Evolutionary conservation across 441 rosid genomes (phyloP).

Genomic region (Euphorbia celastroides): DNA sequence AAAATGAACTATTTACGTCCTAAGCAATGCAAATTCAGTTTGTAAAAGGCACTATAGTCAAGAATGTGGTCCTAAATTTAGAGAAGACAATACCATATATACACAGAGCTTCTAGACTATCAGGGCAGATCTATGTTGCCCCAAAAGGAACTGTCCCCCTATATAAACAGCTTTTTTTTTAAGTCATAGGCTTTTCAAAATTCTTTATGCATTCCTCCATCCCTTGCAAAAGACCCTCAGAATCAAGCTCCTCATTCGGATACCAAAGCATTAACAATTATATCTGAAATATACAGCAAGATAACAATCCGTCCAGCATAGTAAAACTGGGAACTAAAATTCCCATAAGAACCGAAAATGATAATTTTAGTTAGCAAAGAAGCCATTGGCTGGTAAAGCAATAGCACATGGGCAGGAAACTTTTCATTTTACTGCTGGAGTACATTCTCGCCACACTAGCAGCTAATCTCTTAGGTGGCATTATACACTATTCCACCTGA

Average conservation of each 20-base stretch:
- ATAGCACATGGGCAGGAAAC: not conserved
- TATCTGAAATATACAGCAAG: not conserved
- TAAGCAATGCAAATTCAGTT: not conserved
- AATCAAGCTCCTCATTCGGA: not conserved
- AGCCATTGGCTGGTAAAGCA: not conserved
- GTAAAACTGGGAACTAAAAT: not conserved
- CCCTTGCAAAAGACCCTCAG: not conserved
- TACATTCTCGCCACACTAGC: not conserved
- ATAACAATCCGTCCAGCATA: not conserved
- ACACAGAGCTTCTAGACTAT: not conserved
- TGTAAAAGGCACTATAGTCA: not conserved
- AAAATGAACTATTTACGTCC: not conserved
- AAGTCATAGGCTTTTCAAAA: not conserved
- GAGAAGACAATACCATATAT: not conserved
- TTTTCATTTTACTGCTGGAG: not conserved
- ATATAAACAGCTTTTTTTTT: too few species aligned
- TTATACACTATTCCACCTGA: not conserved
- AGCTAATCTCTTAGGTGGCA: not conserved
- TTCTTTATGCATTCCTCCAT: not conserved
- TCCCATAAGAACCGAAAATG: not conserved
- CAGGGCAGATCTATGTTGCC: not conserved
- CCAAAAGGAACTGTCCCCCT: not conserved
- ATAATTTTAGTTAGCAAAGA: not conserved
- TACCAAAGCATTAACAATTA: not conserved
- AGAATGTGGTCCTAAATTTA: not conserved